phyloP scores from a whole-genome alignment of 1,284 basidiomycete species.

The Wolfiporia cocos region DNA sequence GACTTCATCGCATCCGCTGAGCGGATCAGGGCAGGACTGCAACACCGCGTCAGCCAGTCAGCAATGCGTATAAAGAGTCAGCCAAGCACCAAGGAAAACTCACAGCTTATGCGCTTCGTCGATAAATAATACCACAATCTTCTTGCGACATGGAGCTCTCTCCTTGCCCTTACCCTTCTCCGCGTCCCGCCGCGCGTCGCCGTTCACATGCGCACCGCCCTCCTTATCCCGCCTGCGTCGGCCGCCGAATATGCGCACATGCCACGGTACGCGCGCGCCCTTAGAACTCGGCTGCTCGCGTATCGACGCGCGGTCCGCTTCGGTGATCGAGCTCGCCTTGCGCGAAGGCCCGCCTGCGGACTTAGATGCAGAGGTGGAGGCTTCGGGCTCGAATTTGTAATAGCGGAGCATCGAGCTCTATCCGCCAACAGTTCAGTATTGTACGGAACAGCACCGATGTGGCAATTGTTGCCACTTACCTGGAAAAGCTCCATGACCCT shows the following conservation, averaged over 20 bases:
- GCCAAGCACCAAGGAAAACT: constrained; percentile 25
- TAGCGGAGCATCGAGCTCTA: constrained; percentile 68
- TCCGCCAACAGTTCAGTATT: neutral
- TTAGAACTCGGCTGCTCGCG: constrained; percentile 4
- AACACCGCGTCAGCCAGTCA: constrained; percentile 1
- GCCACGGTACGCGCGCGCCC: constrained; percentile 15
- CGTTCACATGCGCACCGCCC: constrained; percentile 19
- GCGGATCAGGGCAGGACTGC: constrained; percentile 65
- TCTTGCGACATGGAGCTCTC: constrained; percentile 42
- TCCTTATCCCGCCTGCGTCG: constrained; percentile 12
- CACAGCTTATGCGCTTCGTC: constrained; percentile 81
- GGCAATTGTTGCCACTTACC: constrained; percentile 25
- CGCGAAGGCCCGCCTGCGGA: constrained; percentile 9
- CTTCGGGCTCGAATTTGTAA: constrained; percentile 54
- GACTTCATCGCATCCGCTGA: constrained; percentile 77
- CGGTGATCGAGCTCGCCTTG: constrained; percentile 11
- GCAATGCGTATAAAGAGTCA: no score
- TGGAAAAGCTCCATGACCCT: constrained; percentile 83
- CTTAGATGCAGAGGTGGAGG: neutral
- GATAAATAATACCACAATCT: constrained; percentile 75
- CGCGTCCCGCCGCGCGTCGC: constrained; percentile 17
- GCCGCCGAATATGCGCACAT: constrained; percentile 17
- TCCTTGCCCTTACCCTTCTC: constrained; percentile 29
- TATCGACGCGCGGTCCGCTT: constrained; percentile 5
- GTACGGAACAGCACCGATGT: neutral